A percentile compares a stretch with the other conserved stretches of the same genome.
These are phyloP conservation scores for Geotrichum cucujoidarum DNA, from an alignment of 1,139 yeast genomes.

Conservation along the genomic window DNA sequence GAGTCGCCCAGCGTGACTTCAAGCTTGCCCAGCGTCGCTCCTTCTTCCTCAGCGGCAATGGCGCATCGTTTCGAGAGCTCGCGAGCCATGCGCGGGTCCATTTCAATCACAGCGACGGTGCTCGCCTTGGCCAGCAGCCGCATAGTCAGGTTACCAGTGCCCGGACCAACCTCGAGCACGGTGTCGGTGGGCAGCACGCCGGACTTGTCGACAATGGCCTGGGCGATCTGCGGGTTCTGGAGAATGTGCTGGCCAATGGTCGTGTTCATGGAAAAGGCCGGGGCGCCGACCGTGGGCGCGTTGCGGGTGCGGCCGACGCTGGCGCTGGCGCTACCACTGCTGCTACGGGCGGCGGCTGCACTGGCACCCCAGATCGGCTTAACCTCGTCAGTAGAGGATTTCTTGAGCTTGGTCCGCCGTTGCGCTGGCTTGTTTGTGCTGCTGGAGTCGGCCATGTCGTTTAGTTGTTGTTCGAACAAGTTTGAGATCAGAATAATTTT, in stretches of 20 bases:
- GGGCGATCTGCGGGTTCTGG: slow-evolving; percentile 93
- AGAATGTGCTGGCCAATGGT: slow-evolving; percentile 94
- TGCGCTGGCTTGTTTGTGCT: too few species aligned
- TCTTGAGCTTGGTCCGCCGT: background rate
- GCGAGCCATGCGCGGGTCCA: slow-evolving; percentile 99
- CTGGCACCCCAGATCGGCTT: slow-evolving; percentile 15
- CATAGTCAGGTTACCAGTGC: slow-evolving; percentile 96
- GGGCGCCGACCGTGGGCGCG: background rate
- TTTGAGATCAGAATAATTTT: too few species aligned
- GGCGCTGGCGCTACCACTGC: background rate
- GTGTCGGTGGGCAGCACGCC: slow-evolving; percentile 84
- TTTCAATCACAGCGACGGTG: slow-evolving; percentile 89
- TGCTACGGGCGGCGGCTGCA: slow-evolving; percentile 7
- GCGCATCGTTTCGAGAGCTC: slow-evolving; percentile 92
- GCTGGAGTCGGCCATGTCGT: too few species aligned
- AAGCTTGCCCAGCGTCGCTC: slow-evolving; percentile 79
- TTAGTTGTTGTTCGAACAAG: too few species aligned
- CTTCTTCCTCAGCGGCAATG: slow-evolving; percentile 95
- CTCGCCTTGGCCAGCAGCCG: slow-evolving; percentile 86
- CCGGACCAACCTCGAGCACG: slow-evolving; percentile 96
- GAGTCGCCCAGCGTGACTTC: slow-evolving; percentile 92
- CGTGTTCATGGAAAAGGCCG: slow-evolving; percentile 58
- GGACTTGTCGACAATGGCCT: slow-evolving; percentile 97
- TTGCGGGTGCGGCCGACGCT: background rate
- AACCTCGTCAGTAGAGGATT: too few species aligned